Evolutionary conservation across 441 rosid species (phyloP), one percentile per base, ranked within the genome.

Genomic region (Arabidopsis lyrata): DNA sequence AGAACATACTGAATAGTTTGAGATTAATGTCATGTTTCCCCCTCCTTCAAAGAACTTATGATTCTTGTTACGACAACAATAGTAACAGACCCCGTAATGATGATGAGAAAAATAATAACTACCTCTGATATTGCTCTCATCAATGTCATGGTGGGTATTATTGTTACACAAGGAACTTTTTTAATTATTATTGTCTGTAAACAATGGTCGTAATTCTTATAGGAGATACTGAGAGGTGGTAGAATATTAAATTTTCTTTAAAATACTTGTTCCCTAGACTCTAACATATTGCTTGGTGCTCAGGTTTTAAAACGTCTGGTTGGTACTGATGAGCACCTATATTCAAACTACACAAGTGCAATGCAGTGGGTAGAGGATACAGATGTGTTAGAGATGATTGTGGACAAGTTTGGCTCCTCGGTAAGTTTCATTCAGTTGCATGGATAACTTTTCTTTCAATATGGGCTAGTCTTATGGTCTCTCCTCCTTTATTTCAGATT

Each of bases 351-450:
- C 75, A 72, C 77, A 45, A 96, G 86, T 57, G 84, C 87, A 76
- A 87, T 94, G 89, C 92, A 82, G 78, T 92, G 99, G 99, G 86
- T 94, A 64, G 95, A 90, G 72, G 95, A 90, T 63, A 90, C 91
- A 54, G 88, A 91, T 85, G 88, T 92, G 50, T 77, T 94, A 79
- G 94, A 94, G 83, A 88, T 90, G 97, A 94, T 94, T 79, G 87
- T 86, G 48, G 90, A 89, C 80, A 94, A 92, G 83, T 91, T 94
- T 83, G 91, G 95, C 86, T 88, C 93, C 80, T 90, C 99, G 31
- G 99, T 94, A 83, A 82, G 95, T 86, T 54, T 48, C 44, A 52
- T 70, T 58, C 54, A 24, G 69, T 66, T 45, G 59, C 65, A 47
- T 69, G 22, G 13, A n/a, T 56, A 38, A 63, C 70, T 29, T 36